These are phyloP conservation scores for Retiboletus fuscus DNA, from an alignment of 1,284 basidiomycete genomes.

Conservation along the genomic window DNA sequence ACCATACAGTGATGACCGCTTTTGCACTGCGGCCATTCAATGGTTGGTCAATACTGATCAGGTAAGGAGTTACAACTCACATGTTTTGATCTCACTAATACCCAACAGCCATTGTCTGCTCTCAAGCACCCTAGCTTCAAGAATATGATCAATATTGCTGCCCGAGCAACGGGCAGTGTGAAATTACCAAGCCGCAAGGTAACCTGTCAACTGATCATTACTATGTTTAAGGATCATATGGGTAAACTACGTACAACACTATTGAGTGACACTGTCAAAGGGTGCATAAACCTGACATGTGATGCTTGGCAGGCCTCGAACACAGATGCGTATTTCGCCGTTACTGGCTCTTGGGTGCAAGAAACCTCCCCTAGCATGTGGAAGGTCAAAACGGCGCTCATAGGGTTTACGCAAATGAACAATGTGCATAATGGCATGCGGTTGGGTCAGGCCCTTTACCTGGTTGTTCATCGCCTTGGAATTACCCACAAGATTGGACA, in stretches of 20 bases:
- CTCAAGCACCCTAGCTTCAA: constrained; percentile 43
- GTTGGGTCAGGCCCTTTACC: constrained; percentile 5
- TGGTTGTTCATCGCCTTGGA: background rate
- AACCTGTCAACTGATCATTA: constrained; percentile 13
- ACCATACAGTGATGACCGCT: constrained; percentile 35
- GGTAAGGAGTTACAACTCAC: constrained; percentile 18
- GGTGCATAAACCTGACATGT: constrained; percentile 30
- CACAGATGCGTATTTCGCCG: constrained; percentile 35
- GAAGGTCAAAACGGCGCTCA: constrained; percentile 17
- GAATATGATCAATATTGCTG: constrained; percentile 42
- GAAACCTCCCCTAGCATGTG: constrained; percentile 17
- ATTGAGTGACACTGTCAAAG: constrained; percentile 1
- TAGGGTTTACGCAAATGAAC: constrained; percentile 22
- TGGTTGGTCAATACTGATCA: constrained; percentile 47
- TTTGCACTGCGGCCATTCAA: constrained; percentile 36
- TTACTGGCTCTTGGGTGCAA: constrained; percentile 37
- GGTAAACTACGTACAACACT: background rate
- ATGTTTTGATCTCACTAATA: too few species aligned
- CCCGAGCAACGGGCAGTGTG: constrained; percentile 35
- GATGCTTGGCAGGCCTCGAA: constrained; percentile 39
- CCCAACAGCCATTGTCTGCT: constrained; percentile 41
- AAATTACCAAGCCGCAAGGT: constrained; percentile 28
- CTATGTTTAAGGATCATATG: constrained; percentile 18
- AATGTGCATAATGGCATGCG: constrained; percentile 14
- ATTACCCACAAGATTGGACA: background rate